These are phyloP conservation scores for Rostrohypoxylon terebratum DNA, from an alignment of 495 filamentous ascomycete genomes.

Conservation along the genomic window DNA sequence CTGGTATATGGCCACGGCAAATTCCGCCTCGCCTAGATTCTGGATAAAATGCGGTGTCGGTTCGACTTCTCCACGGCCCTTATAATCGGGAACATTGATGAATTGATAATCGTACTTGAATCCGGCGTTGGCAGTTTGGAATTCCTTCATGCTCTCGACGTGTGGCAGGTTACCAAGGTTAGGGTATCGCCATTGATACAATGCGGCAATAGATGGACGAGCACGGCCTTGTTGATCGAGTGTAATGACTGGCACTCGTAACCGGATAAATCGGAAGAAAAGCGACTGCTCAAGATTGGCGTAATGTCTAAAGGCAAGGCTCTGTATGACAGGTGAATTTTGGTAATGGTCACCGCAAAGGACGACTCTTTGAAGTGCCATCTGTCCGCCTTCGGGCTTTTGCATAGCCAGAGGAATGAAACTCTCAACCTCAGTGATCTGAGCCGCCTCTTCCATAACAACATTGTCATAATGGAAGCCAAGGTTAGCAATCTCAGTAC, in stretches of 20 bases:
- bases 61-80: conserved; percentile 87
- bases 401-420: conserved; percentile 95
- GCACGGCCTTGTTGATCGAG: conserved; percentile 95
- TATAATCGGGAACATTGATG: conserved; percentile 95
- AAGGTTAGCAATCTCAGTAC: conserved; percentile 87
- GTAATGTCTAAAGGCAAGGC: conserved; percentile 94
- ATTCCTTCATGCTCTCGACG: conserved; percentile 75
- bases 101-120: conserved; percentile 97
- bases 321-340: conserved; percentile 96
- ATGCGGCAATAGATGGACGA: conserved; percentile 82
- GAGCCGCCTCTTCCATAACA: conserved; percentile 98
- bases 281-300: conserved; percentile 96
- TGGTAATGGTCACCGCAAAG: conserved; percentile 96
- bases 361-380: conserved; percentile 86
- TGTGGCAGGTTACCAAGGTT: conserved; percentile 81
- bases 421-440: conserved; percentile 97
- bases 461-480: conserved; percentile 99
- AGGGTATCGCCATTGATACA: conserved; percentile 95
- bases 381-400: conserved; percentile 76
- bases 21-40: conserved; percentile 97
- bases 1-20: conserved; percentile 93
- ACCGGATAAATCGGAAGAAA: conserved; percentile 87
- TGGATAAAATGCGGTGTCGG: conserved; percentile 97
- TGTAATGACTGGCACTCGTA: conserved; percentile 89
- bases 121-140: conserved; percentile 86